phyloP scores from a whole-genome alignment of 192 early-diverging fungal genomes.

The Backusella luteola region DNA sequence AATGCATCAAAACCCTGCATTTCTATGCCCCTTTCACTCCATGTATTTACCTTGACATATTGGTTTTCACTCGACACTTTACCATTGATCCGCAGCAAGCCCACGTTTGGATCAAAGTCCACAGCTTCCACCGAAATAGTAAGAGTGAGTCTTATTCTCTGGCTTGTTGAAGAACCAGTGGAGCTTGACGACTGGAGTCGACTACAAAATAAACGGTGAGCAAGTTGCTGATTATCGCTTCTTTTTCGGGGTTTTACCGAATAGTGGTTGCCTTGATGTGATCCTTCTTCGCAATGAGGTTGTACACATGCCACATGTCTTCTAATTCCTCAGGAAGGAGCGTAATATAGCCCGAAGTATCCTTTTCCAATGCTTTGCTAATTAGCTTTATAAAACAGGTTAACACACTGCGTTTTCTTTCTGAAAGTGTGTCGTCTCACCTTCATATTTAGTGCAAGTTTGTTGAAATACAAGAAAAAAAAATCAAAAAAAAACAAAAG shows the following conservation, averaged over 20 bases:
- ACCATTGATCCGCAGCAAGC: conserved; percentile 85
- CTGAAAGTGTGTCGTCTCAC: not conserved
- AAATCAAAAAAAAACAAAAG: not conserved
- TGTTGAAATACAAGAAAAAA: not conserved
- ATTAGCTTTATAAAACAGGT: conserved; percentile 48
- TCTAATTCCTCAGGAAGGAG: conserved; percentile 88
- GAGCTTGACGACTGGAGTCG: conserved; percentile 84
- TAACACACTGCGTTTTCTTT: not conserved
- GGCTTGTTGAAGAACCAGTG: conserved; percentile 87
- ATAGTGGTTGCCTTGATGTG: conserved; percentile 84
- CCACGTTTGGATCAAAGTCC: conserved; percentile 88
- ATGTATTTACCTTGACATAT: conserved; percentile 71
- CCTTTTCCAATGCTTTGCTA: conserved; percentile 69
- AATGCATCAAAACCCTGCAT: not conserved
- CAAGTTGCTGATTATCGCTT: not conserved
- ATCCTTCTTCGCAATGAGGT: conserved; percentile 84
- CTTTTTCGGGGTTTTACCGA: conserved; percentile 42
- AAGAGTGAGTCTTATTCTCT: conserved; percentile 74
- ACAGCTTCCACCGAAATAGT: conserved; percentile 84
- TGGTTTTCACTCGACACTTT: conserved; percentile 84
- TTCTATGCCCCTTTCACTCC: not conserved
- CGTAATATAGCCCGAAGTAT: conserved; percentile 77
- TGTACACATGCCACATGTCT: conserved; percentile 98
- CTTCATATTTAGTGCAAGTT: not conserved
- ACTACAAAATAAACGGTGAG: conserved; percentile 38